A percentile compares a stretch with the other conserved stretches of the same genome.
These are phyloP conservation scores for Aphanomyces invadans DNA, from an alignment of 352 stramenopile species.

Conservation along the genomic window DNA sequence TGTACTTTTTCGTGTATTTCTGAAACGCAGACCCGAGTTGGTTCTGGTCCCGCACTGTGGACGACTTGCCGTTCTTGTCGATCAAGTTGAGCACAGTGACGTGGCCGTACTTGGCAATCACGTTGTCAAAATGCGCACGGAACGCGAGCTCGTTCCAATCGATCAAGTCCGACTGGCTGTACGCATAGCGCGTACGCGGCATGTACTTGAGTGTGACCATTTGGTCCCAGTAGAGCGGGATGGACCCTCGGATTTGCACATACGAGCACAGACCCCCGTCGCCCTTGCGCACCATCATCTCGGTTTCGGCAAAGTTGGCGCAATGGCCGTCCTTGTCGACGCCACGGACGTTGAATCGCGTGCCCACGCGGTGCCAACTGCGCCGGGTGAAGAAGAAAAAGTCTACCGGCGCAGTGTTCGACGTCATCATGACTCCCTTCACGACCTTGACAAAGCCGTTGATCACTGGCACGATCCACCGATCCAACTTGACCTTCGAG, in stretches of 20 bases:
- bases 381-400: conserved; percentile 66
- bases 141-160: conserved; percentile 70
- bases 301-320: conserved; percentile 93
- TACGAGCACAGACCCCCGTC: conserved; percentile 77
- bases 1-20: conserved; percentile 84
- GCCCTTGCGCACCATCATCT: conserved; percentile 79
- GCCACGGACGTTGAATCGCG: conserved; percentile 89
- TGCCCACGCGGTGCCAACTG: conserved; percentile 70
- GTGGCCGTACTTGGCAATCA: conserved; percentile 64
- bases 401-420: conserved; percentile 31
- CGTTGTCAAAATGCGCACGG: conserved; percentile 55
- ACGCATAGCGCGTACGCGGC: conserved; percentile 69
- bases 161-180: conserved; percentile 52
- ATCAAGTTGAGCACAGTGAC: conserved; percentile 91
- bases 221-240: conserved; percentile 91
- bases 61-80: conserved; percentile 70
- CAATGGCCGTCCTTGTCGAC: conserved; percentile 82
- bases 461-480: conserved; percentile 63
- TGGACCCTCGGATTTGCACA: conserved; percentile 92
- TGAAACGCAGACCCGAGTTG: conserved; percentile 82
- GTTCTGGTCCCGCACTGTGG: conserved; percentile 78
- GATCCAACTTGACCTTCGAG: conserved; percentile 35
- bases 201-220: conserved; percentile 89
- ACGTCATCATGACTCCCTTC: conserved; percentile 33
- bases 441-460: conserved; percentile 61